Evolutionary conservation across 495 filamentous ascomycete species (phyloP), one percentile per base, ranked within the genome.

Genomic region (Penicillium lagena): DNA sequence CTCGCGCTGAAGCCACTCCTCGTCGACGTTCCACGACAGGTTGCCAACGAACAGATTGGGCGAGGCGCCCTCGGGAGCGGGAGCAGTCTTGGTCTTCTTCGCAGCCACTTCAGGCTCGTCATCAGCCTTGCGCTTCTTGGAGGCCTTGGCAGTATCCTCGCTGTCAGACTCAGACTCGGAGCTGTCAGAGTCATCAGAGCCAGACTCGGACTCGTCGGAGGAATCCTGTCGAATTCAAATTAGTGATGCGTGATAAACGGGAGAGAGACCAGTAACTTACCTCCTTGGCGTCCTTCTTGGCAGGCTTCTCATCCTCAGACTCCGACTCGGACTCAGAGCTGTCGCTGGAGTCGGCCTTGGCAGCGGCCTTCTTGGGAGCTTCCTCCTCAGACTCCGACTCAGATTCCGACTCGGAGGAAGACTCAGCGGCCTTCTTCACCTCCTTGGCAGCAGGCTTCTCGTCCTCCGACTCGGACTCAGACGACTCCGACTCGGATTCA

Each of bases 21-120:
- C 93, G 56, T 95, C 89, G 40, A 98, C 74, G 57, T 85, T 90
- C 90, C 90, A 98, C 56, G 89, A 91, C 44, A 98, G 77, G 72
- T 90, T 91, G 51, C 93, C 94, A 52, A 94, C 80, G 70, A 95
- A 96, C 38, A 97, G 81, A 62, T 85, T 89, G 60, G 75, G 77
- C 14, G 77, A 75, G 49, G 73, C 75, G 60, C 81, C 77, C 33
- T 78, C 76, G 29, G 78, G 76, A 75, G 87, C 49, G 11, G 68
- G 73, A 30, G 81, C 81, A 13, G 78, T 79, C 84, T 96, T 96
- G 62, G 71, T 67, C 80, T 95, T 96, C 83, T 98, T 98, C 43
- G 77, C 64, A 22, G 75, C 62, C 35, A 80, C 67, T 9, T 68
- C 68, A 38, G 79, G 69, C 48, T 82, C 82, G 40, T 82, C 72